phyloP scores from a whole-genome alignment of 192 early-diverging fungal species.

The Spizellomyces punctatus region DNA sequence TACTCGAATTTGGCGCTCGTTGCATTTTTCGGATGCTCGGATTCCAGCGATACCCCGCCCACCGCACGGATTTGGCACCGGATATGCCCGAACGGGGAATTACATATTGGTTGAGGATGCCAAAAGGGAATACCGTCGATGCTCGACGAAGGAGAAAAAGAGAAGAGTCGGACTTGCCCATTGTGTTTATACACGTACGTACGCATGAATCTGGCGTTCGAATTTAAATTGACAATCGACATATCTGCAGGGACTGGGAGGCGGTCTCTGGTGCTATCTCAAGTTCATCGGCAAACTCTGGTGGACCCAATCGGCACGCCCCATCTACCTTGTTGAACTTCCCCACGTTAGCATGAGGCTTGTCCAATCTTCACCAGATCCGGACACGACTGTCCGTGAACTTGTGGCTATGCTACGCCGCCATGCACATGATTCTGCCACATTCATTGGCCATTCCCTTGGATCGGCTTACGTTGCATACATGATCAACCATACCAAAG shows the following conservation, averaged over 20 bases:
- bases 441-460: conserved; percentile 68
- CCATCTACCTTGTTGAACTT: conserved; percentile 35
- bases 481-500: conserved; percentile 55
- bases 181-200: not conserved
- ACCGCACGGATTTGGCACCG: not conserved
- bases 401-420: conserved; percentile 56
- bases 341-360: conserved; percentile 66
- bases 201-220: not conserved
- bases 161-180: not conserved
- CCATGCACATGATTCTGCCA: conserved; percentile 56
- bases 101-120: conserved; percentile 16
- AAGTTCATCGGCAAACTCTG: conserved; percentile 21
- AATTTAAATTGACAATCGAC: not conserved
- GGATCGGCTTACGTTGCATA: conserved; percentile 63
- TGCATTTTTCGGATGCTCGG: not conserved
- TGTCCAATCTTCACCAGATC: conserved; percentile 55
- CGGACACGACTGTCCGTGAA: conserved; percentile 55
- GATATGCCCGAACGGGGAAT: not conserved
- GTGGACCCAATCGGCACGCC: not conserved
- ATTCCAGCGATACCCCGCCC: conserved; percentile 2
- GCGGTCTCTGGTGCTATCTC: conserved; percentile 22
- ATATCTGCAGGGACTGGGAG: not conserved
- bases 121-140: not conserved
- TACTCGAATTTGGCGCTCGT: conserved; percentile 8
- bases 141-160: not conserved